phyloP scores from a whole-genome alignment of 768 basidiomycete species.

The Lyophyllum atratum region DNA sequence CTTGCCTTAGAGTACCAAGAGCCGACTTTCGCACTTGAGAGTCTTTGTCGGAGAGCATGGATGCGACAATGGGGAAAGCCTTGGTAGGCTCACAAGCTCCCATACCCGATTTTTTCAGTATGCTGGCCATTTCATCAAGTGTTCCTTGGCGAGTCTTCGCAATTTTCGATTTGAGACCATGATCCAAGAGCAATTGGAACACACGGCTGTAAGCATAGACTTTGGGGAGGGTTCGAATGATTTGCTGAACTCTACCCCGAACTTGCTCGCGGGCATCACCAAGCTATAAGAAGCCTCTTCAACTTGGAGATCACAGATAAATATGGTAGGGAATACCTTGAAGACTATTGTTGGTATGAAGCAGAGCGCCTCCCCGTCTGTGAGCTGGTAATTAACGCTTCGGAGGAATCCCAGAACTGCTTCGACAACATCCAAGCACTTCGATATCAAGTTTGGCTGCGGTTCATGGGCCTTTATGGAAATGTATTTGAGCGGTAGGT shows the following conservation, averaged over 20 bases:
- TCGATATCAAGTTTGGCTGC: conserved; percentile 85
- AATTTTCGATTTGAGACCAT: conserved; percentile 88
- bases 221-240: conserved; percentile 83
- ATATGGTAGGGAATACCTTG: conserved; percentile 60
- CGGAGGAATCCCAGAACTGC: conserved; percentile 77
- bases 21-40: conserved; percentile 87
- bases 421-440: conserved; percentile 87
- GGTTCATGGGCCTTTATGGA: conserved; percentile 90
- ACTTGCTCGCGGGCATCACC: conserved; percentile 90
- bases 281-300: conserved; percentile 55
- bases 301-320: not conserved
- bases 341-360: conserved; percentile 88
- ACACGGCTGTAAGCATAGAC: conserved; percentile 93
- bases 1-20: conserved; percentile 76
- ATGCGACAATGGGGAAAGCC: conserved; percentile 75
- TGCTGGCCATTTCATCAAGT: conserved; percentile 75
- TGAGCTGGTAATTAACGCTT: conserved; percentile 71
- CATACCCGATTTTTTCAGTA: conserved; percentile 83
- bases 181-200: conserved; percentile 84
- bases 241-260: conserved; percentile 75
- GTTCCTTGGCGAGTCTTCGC: conserved; percentile 89
- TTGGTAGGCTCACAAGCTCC: conserved; percentile 79
- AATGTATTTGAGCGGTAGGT: conserved; percentile 90
- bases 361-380: conserved; percentile 83
- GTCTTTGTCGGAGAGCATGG: conserved; percentile 88